Conservation (phyloP, 768 basidiomycete genomes). For the Suillus weaverae region DNA sequence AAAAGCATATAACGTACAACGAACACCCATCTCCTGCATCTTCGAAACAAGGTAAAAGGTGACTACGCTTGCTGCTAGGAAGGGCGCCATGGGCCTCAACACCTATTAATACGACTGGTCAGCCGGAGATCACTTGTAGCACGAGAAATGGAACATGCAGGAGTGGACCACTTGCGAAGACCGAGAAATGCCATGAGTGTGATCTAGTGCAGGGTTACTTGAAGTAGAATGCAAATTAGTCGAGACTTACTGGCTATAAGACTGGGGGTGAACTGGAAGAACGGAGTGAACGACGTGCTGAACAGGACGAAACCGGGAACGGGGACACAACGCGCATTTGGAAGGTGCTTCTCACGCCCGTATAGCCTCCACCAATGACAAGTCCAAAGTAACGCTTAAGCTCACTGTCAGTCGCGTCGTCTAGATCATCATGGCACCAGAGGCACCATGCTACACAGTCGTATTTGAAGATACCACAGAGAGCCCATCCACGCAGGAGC, state of each 20-base stretch:
- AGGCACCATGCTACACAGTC: not conserved
- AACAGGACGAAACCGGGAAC: not conserved
- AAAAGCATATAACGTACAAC: not conserved
- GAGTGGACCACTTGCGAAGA: not conserved
- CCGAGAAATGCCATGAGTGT: not conserved
- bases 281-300: not conserved
- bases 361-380: not conserved
- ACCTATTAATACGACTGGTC: not conserved
- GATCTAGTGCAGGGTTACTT: not conserved
- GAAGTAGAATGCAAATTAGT: not conserved
- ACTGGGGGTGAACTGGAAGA: not conserved
- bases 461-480: not conserved
- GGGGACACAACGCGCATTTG: not conserved
- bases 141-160: not conserved
- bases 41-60: not conserved
- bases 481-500: not conserved
- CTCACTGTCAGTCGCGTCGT: not conserved
- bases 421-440: not conserved
- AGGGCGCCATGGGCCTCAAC: not conserved
- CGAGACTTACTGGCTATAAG: not conserved
- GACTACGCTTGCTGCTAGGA: not conserved
- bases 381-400: not conserved
- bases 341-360: not conserved
- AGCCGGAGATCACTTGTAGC: not conserved
- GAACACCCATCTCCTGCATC: not conserved